Base-by-base conservation (phyloP, 1,284 basidiomycete species). In the Cutaneotrichosporon sp. region DNA sequence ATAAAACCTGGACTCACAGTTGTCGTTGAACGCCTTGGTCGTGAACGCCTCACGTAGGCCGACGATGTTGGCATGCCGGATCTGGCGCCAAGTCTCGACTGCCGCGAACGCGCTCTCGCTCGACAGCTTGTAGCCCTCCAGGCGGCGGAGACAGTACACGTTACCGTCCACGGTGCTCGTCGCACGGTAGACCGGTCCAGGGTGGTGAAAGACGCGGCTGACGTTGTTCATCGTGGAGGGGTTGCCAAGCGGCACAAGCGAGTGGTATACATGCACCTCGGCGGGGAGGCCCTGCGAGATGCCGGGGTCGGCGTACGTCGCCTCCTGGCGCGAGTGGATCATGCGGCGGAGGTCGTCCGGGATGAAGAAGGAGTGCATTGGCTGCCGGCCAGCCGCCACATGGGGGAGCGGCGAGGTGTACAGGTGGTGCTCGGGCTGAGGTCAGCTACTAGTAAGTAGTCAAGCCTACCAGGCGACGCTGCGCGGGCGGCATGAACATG, bases 21-120 rank as follows among this genome's bases (percentile, higher is more conserved):
- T 89, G 75, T 98, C 97, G 63, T 88, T 87, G 79, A 99, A 99
- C 0, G 91, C 87, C 46, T 90, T 86, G 0, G 95, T 97, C 0
- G 97, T 98, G 81, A 99, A 99, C 0, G 95, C 97, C 78, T 99
- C 97, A 51, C 87, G 86, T 9, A 98, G 83, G 20, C 86, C 82
- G 27, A 97, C 87, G 66, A 99, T 89, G 70, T 87, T 88, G 0
- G 97, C 94, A 81, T 99, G 95, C 20, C 84, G 85, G 62, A 98
- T 84, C 56, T 86, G 84, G 2, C 88, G 86, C 97, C 97, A 99
- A 20, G 87, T 82, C 70, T 98, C 95, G 31, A 98, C 89, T 4
- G 87, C 81, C 8, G 82, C 82, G 72, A 98, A 95, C 1, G 95
- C 94, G 10, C 84, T 82, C 72, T 94, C 90, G 68, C 89, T 87